phyloP scores from a whole-genome alignment of 768 basidiomycete genomes.

The Calocera cornea region DNA sequence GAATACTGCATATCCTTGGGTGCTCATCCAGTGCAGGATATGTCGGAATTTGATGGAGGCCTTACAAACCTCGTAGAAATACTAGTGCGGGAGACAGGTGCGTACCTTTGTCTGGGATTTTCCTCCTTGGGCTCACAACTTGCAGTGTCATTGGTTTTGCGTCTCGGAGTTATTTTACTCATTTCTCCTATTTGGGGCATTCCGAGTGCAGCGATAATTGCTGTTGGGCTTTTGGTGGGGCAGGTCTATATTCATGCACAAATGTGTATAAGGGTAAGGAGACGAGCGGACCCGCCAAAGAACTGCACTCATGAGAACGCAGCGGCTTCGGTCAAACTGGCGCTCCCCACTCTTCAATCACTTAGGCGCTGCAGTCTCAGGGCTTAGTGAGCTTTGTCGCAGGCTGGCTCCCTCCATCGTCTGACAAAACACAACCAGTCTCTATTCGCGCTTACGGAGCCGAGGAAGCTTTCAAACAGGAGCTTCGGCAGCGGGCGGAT shows the following conservation, averaged over 20 bases:
- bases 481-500: conserved; percentile 26
- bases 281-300: too few species aligned
- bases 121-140: neutral
- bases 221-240: conserved; percentile 34
- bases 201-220: conserved; percentile 32
- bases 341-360: conserved; percentile 38
- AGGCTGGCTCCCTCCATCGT: neutral
- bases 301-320: neutral
- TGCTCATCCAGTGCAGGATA: neutral
- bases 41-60: neutral
- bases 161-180: neutral
- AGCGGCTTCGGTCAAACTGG: conserved; percentile 42
- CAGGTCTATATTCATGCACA: conserved; percentile 44
- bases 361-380: conserved; percentile 45
- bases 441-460: conserved; percentile 55
- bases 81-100: neutral
- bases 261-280: conserved; percentile 30
- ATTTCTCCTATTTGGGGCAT: conserved; percentile 26
- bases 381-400: conserved; percentile 22
- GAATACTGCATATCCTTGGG: too few species aligned
- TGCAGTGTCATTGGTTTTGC: neutral
- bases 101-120: neutral
- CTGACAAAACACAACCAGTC: conserved; percentile 11
- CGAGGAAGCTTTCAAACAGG: conserved; percentile 33
- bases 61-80: neutral